These are phyloP conservation scores for Sporothrix pseudoabietina DNA, from an alignment of 2,329 filamentous ascomycete species.

Conservation along the genomic window DNA sequence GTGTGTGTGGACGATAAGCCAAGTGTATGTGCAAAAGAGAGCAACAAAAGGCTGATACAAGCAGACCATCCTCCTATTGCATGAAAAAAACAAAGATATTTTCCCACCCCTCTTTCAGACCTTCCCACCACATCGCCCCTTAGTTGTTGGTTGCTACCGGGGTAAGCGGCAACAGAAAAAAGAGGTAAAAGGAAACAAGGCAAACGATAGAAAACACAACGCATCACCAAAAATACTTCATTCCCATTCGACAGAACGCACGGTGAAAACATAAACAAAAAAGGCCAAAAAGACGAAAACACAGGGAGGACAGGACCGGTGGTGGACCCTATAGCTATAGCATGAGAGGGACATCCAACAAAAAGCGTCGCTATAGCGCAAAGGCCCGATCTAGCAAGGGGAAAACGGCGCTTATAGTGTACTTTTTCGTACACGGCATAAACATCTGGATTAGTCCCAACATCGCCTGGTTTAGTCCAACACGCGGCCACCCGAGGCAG, in stretches of 20 bases:
- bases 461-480: constrained; percentile 47
- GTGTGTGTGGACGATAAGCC: background rate
- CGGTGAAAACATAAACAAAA: background rate
- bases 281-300: background rate
- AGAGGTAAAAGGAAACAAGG: background rate
- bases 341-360: background rate
- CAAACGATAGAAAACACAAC: background rate
- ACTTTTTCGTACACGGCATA: constrained; percentile 17
- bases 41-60: background rate
- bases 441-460: constrained; percentile 30
- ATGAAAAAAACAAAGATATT: background rate
- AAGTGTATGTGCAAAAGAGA: background rate
- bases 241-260: constrained; percentile 3
- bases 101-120: background rate
- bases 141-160: background rate
- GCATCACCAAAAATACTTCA: constrained; percentile 1
- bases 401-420: background rate
- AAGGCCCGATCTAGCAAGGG: background rate
- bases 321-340: constrained; percentile 15
- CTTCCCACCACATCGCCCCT: background rate
- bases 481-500: constrained; percentile 76
- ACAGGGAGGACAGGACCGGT: background rate
- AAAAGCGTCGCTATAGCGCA: constrained; percentile 11
- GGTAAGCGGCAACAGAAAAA: background rate
- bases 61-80: background rate